phyloP scores from a whole-genome alignment of 208 protist species.

The Naegleria gruberi region DNA sequence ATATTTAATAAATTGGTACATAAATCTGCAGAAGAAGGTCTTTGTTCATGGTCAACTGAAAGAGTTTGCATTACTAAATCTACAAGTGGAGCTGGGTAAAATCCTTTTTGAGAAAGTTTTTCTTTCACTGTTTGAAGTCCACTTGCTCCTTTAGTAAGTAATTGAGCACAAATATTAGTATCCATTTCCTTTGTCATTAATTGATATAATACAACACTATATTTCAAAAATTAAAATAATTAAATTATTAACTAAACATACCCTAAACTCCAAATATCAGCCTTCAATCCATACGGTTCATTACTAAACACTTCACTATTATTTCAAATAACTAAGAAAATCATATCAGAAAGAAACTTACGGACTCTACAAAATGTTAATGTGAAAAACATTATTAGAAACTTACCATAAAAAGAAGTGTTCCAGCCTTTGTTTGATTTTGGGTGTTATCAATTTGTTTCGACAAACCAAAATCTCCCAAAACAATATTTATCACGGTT shows the following conservation, averaged over 20 bases:
- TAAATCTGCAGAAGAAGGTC: neutral
- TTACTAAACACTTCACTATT: neutral
- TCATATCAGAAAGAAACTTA: neutral
- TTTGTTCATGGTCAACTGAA: neutral
- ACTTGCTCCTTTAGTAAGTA: neutral
- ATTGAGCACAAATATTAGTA: neutral
- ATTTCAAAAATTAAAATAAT: no score
- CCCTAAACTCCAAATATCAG: neutral
- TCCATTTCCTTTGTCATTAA: neutral
- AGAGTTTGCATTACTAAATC: neutral
- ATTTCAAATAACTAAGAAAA: neutral
- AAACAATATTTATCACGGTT: neutral
- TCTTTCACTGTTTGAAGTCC: neutral
- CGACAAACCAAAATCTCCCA: neutral
- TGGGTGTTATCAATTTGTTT: neutral
- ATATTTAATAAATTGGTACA: neutral
- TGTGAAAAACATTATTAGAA: neutral
- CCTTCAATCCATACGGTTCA: neutral
- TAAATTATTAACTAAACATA: neutral
- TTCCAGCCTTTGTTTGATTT: neutral
- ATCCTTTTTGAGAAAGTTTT: neutral
- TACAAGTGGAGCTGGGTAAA: neutral
- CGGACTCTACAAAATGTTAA: neutral
- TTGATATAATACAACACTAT: neutral
- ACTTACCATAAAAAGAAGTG: neutral